Base-by-base conservation (phyloP, 805 yeast genomes). In the Pichia sporocuriosa region DNA sequence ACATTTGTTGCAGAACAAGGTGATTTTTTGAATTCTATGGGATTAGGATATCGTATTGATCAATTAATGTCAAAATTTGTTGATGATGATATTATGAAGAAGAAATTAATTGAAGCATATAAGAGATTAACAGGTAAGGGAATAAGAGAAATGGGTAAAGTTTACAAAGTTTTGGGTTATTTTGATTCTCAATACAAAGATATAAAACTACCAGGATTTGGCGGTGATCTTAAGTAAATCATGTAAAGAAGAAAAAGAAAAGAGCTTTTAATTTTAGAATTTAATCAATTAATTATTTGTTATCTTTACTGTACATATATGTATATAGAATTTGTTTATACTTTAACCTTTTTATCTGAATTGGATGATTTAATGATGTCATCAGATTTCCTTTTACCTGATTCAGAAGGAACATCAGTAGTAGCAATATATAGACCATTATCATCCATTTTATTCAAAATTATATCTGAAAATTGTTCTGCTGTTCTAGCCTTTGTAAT, bases 11-110 rank as follows among this genome's bases (percentile, higher is more conserved):
- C 59, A 0, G 79, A 78, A 32, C 95, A 86, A 55, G 90, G 87
- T 6, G 85, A 81, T 54, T 86, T 87, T 79, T 67, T 86, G 17
- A 81, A 82, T 51, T 70, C 72, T 29, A 64, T 84, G 70, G 95
- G 95, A 0, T 75, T 86, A 26, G 86, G 81, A 0, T 75, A 78
- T 45, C 66, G 95, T 23, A 75, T 81, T 6, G 74, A 77, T 41
- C 81, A 76, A 53, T 62, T 84, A 28, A 66, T 52, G 30, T 45
- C 49, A 7, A 37, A 75, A 10, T 65, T 72, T 33, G 54, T 61
- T 8, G 71, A 67, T 32, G 64, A 62, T 17, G 74, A 75, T 16
- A 44, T 38, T 5, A 68, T 68, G 32, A 72, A 69, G 52, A 73
- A 75, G 35, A 68, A 75, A 39, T 67, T 86, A 4, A 68, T 70